Evolutionary conservation across 108 stramenopile species (phyloP), one percentile per base, ranked within the genome.

Genomic region (Stephanodiscus triporus): DNA sequence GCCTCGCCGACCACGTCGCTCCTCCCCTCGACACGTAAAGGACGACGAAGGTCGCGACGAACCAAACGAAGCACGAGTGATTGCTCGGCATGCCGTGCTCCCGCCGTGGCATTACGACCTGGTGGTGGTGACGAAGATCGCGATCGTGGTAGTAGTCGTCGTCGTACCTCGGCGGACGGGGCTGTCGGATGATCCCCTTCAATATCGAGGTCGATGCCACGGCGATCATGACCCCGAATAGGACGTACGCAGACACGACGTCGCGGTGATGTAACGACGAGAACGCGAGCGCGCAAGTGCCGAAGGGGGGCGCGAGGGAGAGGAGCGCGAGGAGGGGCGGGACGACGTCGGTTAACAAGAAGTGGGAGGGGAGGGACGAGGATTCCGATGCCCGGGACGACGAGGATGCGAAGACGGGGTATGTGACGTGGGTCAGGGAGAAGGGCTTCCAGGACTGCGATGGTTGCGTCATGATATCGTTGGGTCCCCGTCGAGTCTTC

Each of bases 1-100:
- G 17, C 8, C 23, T 50, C 30, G 11, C 29, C 19, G 55, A 30
- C 75, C 66, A 76, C 6, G 42, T 5, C 38, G 22, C 34, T 8
- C 82, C 66, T 10, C 72, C 54, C 17, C 73, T 48, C 32, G 32
- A 1, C 19, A 78, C 49, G 49, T 82, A 77, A 30, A 82, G 6
- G 4, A 54, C 26, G 2, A 75, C 65, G 55, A 84, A 84, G 1
- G 68, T 63, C 6, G 80, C 77, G 24, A 66, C 48, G 40, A 82
- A 84, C 51, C 58, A 78, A 24, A 68, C 78, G 67, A 84, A 81
- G 14, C 72, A 67, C 6, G 77, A 67, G 56, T 84, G 84, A 69
- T 84, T 84, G 38, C 80, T 82, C n/a, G 84, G 84, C 84, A 84
- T 84, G 10, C 84, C 84, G 24, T 68, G 82, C 38, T 70, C 70